These are phyloP conservation scores for Stachybotrys echinatus DNA, from an alignment of 2,329 filamentous ascomycete species.

Conservation along the genomic window DNA sequence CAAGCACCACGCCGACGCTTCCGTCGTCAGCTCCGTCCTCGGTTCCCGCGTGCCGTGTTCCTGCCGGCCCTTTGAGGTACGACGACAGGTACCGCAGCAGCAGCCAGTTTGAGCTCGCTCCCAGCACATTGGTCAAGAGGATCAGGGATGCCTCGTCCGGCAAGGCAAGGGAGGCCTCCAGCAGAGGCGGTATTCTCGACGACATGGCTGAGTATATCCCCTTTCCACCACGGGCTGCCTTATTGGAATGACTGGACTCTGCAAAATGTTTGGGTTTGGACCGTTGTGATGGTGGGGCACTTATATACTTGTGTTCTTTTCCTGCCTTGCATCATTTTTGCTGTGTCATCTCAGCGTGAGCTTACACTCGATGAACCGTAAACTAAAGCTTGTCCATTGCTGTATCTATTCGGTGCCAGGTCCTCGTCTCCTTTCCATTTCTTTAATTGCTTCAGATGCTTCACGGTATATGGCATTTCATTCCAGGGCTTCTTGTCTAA, in stretches of 20 bases:
- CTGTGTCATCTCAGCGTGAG: too few species aligned
- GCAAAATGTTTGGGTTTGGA: background rate
- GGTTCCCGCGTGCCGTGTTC: constrained; percentile 14
- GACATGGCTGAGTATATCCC: constrained; percentile 25
- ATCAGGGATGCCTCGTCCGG: constrained; percentile 55
- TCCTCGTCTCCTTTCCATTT: too few species aligned
- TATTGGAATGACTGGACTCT: background rate
- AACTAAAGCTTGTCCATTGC: too few species aligned
- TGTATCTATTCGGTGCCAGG: too few species aligned
- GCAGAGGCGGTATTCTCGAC: constrained; percentile 54
- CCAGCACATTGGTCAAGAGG: constrained; percentile 63
- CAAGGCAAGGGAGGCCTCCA: constrained; percentile 58
- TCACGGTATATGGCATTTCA: too few species aligned
- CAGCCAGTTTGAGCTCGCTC: constrained; percentile 62
- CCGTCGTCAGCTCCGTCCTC: constrained; percentile 14
- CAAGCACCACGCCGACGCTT: constrained; percentile 58
- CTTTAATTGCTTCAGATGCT: too few species aligned
- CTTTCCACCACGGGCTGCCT: background rate
- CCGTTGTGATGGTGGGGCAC: background rate
- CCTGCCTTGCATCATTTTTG: too few species aligned
- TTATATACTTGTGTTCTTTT: too few species aligned
- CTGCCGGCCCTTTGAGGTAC: constrained; percentile 27
- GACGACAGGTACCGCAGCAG: constrained; percentile 50
- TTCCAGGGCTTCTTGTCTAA: too few species aligned
- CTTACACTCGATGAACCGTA: too few species aligned